Evolutionary conservation across 768 basidiomycete genomes (phyloP).

Genomic region (Rubroboletus satanas): DNA sequence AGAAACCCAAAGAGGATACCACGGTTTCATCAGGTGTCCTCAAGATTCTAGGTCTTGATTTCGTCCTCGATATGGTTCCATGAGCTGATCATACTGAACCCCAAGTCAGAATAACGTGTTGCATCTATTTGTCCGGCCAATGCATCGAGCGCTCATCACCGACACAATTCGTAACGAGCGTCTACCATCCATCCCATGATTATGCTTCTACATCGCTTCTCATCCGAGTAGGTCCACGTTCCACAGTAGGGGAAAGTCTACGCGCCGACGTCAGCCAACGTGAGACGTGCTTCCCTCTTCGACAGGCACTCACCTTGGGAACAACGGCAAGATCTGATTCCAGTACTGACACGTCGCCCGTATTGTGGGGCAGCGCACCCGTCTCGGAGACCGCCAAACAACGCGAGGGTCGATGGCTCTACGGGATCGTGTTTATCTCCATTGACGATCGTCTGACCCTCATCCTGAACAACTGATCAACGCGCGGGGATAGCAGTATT

Average conservation of each 20-base stretch:
- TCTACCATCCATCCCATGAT: not conserved
- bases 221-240: too few species aligned
- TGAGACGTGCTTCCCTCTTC: not conserved
- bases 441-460: not conserved
- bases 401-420: not conserved
- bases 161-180: not conserved
- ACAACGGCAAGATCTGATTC: not conserved
- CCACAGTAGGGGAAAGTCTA: not conserved
- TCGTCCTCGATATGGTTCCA: not conserved
- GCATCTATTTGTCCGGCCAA: not conserved
- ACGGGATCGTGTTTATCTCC: not conserved
- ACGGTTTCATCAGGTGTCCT: not conserved
- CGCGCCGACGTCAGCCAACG: not conserved
- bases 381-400: too few species aligned
- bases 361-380: too few species aligned
- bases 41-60: not conserved
- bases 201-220: not conserved
- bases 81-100: not conserved
- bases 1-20: not conserved
- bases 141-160: not conserved
- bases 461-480: not conserved
- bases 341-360: not conserved
- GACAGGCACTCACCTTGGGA: not conserved
- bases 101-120: not conserved
- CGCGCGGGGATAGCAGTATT: not conserved